Base-by-base conservation (phyloP, 352 stramenopile species). In the Thalassiosira hispida region DNA sequence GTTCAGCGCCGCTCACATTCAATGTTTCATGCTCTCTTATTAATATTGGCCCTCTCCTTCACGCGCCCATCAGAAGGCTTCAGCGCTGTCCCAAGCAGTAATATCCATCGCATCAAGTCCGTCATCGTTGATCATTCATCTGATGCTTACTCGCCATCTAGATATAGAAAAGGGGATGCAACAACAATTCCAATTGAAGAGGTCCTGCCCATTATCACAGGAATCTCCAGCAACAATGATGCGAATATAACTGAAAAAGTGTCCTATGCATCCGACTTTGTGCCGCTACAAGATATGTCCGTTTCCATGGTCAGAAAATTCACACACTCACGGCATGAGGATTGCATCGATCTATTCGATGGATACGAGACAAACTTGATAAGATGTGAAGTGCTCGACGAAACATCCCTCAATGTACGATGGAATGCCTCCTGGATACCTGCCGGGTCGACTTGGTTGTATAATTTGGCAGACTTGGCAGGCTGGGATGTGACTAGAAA, bases 271-370 rank as follows among this genome's bases (percentile, higher is more conserved):
- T 66, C 65, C 4, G 65, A 73, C 65, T 73, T 73, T 61, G 29
- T 25, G 22, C 49, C 65, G 0, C 29, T n/a, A 0, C 20, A 4
- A 22, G 9, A 67, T 40, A 44, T 64, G 18, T 40, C 49, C 29
- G 29, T 20, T 18, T 55, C 47, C n/a, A 18, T 18, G 1, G 61
- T 61, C 42, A 56, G 23, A 4, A 47, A 47, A 53, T 68, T 42
- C 29, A 47, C 55, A 62, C 38, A 29, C 12, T 20, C 33, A 16
- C 55, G 42, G 22, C 56, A 77, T 49, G 2, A n/a, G 20, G 68
- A 77, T 25, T 71, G 68, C 57, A 53, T 69, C 31, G 52, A 61
- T 77, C 68, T 77, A 53, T 77, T 77, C n/a, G 68, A 77, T 40
- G 40, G 38, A 18, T 77, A 77, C 68, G 44, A 60, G 40, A 53